Conservation (phyloP, 2,329 filamentous ascomycete genomes). For the Ophiostoma novo-ulmi region DNA sequence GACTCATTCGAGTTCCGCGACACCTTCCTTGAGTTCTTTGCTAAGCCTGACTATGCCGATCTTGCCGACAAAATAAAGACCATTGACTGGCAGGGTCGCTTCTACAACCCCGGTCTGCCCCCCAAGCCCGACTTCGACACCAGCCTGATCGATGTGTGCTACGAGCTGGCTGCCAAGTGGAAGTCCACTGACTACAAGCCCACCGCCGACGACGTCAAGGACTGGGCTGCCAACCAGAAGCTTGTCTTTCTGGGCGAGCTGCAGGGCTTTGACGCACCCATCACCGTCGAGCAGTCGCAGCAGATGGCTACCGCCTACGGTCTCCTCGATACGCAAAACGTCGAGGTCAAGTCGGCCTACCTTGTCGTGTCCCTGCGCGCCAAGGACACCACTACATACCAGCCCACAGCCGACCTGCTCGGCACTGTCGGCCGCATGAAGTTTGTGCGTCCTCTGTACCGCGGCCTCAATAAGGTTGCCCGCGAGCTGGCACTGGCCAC, state of each 20-base stretch:
- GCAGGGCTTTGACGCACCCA: conserved; percentile 59
- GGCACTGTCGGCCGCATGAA: conserved; percentile 91
- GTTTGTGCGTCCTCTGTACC: conserved; percentile 83
- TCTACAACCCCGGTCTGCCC: conserved; percentile 83
- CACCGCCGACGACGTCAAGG: conserved; percentile 59
- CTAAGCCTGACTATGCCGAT: conserved; percentile 55
- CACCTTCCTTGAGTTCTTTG: conserved; percentile 81
- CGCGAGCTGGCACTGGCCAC: conserved; percentile 69
- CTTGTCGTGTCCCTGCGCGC: conserved; percentile 73
- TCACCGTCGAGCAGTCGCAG: conserved; percentile 61
- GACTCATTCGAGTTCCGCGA: conserved; percentile 93
- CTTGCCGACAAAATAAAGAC: conserved; percentile 59
- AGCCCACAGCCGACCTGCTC: conserved; percentile 67
- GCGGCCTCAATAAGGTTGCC: conserved; percentile 69
- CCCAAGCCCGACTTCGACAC: conserved; percentile 91
- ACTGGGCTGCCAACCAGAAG: conserved; percentile 79
- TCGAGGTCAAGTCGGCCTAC: conserved; percentile 78
- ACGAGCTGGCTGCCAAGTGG: conserved; percentile 78
- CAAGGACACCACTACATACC: conserved; percentile 62
- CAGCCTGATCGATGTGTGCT: conserved; percentile 77
- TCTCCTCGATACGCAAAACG: conserved; percentile 70
- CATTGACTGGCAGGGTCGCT: conserved; percentile 86
- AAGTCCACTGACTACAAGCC: conserved; percentile 58
- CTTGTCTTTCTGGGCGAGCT: conserved; percentile 84
- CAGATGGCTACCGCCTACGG: conserved; percentile 71